Evolutionary conservation across 176 grass and related monocot genomes (phyloP), one percentile per base, ranked within the genome.

Genomic region (Saccharum spontaneum): DNA sequence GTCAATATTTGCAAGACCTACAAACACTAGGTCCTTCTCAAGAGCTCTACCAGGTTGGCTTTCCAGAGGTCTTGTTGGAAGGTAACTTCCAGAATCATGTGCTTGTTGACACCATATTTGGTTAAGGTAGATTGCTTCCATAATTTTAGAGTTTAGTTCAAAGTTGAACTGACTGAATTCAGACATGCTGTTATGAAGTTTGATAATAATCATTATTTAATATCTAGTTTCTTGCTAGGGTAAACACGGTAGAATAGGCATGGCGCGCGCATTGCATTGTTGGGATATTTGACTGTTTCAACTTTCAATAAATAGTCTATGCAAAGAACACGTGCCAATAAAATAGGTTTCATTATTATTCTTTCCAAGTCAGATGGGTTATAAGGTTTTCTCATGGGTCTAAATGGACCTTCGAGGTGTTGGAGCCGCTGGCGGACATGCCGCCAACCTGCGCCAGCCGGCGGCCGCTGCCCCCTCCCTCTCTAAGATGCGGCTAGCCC

Each of bases 1-100:
- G 67, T 82, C 93, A 82, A 83, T 94, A 50, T 92, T 94, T 96
- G 83, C 93, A 88, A 99, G 93, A 71, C 97, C 93, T 77, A 99
- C 91, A 17, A 79, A 81, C 49, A 86, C 91, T 55, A 90, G 97
- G 77, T 88, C 89, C 37, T 79, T 99, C 75, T 99, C 97, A 63
- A 90, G 97, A 70, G 76, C 82, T 68, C 88, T 99, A 86, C 97
- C 97, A 81, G 90, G 86, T 82, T 96, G 89, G 75, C 77, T 94
- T 76, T 94, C 97, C 41, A 89, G 91, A 85, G 93, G 91, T 81
- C 94, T 99, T 81, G 83, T 99, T 91, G 97, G 97, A 88, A 95
- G 97, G 97, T 99, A 94, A 79, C 43, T 38, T 64, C 31, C 38
- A 49, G 9, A 50, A 77, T 39, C 61, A 62, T 79, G 12, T 88